phyloP scores from a whole-genome alignment of 176 grass and related monocot genomes.

The Cymbopogon citratus region DNA sequence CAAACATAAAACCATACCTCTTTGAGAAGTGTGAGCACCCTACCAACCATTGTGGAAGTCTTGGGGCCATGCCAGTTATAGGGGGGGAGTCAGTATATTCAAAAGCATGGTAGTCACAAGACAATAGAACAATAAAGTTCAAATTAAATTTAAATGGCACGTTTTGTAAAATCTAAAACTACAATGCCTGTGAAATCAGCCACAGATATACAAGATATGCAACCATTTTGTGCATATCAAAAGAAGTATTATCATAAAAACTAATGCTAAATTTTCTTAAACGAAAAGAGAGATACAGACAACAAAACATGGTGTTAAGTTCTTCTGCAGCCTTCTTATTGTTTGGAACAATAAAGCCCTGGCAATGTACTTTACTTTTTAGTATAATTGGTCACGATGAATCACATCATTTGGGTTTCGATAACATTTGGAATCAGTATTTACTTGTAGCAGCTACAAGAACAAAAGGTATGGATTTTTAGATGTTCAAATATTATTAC shows the following conservation, averaged over 20 bases:
- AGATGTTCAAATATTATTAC: not conserved
- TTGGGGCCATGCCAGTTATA: slow-evolving; percentile 40
- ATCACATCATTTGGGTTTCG: not conserved
- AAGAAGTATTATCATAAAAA: slow-evolving; percentile 10
- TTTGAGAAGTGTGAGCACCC: slow-evolving; percentile 83
- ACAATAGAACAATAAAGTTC: slow-evolving; percentile 3
- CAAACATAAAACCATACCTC: slow-evolving; percentile 52
- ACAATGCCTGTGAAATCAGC: not conserved
- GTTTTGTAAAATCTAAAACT: not conserved
- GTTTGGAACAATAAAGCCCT: not conserved
- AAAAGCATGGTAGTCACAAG: slow-evolving; percentile 1
- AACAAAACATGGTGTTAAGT: not conserved
- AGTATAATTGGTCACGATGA: slow-evolving; percentile 3
- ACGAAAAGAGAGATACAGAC: not conserved
- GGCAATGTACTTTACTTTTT: slow-evolving; percentile 17
- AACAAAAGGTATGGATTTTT: slow-evolving; percentile 5
- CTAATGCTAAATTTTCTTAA: not conserved
- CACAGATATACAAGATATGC: not conserved
- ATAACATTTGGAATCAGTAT: slow-evolving; percentile 12
- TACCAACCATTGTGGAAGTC: slow-evolving; percentile 96
- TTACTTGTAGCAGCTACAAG: not conserved
- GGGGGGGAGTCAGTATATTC: not conserved
- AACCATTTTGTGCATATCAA: not conserved
- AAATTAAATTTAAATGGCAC: not conserved
- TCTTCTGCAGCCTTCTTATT: not conserved